Conservation (phyloP, 352 stramenopile species). For the Phytophthora tentaculata region DNA sequence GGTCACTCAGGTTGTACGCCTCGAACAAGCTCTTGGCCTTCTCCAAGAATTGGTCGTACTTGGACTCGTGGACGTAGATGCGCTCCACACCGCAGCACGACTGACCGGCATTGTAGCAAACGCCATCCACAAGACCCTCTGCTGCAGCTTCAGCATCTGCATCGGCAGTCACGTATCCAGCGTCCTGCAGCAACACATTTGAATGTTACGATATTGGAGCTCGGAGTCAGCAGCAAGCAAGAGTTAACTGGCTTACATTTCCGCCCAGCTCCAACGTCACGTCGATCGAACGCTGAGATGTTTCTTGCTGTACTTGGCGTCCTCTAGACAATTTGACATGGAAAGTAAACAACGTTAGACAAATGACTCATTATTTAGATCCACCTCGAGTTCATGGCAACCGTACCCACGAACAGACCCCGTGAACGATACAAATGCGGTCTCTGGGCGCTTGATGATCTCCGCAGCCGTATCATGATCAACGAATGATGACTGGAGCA, state of each 20-base stretch:
- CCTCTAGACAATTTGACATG: too few relatives aligned
- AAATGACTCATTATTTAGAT: too few relatives aligned
- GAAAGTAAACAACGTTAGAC: too few relatives aligned
- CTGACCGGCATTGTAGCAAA: constrained; percentile 87
- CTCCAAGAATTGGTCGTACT: constrained; percentile 83
- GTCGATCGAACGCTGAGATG: constrained; percentile 73
- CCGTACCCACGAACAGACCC: constrained; percentile 77
- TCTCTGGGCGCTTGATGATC: constrained; percentile 72
- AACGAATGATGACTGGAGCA: constrained; percentile 72
- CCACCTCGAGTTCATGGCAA: too few relatives aligned
- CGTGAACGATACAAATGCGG: constrained; percentile 85
- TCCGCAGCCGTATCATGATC: constrained; percentile 71
- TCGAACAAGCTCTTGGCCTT: constrained; percentile 71
- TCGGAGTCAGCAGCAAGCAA: not conserved
- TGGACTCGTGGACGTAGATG: constrained; percentile 84
- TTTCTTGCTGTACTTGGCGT: constrained; percentile 65
- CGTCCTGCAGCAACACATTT: constrained; percentile 47
- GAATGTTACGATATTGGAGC: constrained; percentile 1
- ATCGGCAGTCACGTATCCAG: constrained; percentile 75
- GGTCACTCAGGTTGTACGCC: constrained; percentile 69
- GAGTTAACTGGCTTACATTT: constrained; percentile 49
- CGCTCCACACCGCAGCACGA: constrained; percentile 86
- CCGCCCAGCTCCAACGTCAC: constrained; percentile 85
- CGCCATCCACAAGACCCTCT: constrained; percentile 77
- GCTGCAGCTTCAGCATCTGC: constrained; percentile 70